Conservation (phyloP, 106 monocot genomes). For the Dendrobium chrysotoxum region DNA sequence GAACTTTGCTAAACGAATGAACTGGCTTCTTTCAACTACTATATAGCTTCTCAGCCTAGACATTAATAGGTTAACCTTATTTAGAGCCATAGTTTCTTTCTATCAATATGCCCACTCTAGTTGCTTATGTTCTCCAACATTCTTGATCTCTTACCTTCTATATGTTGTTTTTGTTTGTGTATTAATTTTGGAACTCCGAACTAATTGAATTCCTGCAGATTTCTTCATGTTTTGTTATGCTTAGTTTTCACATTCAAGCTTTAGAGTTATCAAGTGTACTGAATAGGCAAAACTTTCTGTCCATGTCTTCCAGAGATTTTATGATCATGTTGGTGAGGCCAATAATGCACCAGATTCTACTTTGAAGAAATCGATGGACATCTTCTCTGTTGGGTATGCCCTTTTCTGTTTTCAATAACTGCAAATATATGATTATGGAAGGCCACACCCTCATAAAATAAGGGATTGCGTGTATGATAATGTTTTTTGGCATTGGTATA, state of each 20-base stretch:
- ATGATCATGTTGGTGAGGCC: conserved; percentile 77
- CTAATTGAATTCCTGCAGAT: background rate
- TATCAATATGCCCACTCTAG: background rate
- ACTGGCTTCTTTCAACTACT: background rate
- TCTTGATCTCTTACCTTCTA: conserved; percentile 1
- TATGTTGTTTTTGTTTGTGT: background rate
- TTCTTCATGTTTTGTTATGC: background rate
- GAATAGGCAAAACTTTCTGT: background rate
- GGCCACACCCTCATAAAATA: background rate
- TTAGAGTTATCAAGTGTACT: background rate
- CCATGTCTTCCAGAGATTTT: conserved; percentile 70
- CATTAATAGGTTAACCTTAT: background rate
- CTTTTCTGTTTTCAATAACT: background rate
- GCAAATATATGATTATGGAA: background rate
- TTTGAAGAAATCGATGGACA: conserved; percentile 96
- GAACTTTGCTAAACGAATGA: background rate
- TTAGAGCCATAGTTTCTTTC: background rate
- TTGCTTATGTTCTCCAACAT: background rate
- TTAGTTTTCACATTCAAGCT: background rate
- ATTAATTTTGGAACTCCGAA: background rate
- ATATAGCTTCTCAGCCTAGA: background rate
- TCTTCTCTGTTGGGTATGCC: conserved; percentile 94
- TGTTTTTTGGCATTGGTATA: background rate
- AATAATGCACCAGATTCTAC: conserved; percentile 71
- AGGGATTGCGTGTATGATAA: background rate